Conservation (phyloP, 2,329 filamentous ascomycete genomes). For the Fusarium luffae region DNA sequence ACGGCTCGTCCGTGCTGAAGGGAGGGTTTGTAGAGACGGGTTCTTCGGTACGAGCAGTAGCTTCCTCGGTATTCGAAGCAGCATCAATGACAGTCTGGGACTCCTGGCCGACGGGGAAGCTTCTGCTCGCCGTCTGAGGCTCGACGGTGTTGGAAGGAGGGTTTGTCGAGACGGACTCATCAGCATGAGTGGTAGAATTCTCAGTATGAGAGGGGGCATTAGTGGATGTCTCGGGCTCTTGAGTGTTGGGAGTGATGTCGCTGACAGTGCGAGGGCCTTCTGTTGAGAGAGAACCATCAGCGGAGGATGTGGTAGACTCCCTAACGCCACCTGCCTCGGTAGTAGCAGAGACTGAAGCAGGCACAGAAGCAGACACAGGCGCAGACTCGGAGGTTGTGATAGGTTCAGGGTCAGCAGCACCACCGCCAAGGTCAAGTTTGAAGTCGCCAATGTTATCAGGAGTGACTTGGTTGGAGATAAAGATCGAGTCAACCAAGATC, state of each 20-base stretch:
- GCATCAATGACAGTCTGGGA: not conserved
- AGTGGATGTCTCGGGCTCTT: not conserved
- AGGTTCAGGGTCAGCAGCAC: not conserved
- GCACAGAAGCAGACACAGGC: not conserved
- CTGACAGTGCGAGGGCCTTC: not conserved
- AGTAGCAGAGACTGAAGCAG: not conserved
- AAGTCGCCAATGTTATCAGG: slow-evolving; percentile 16
- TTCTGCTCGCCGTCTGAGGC: not conserved
- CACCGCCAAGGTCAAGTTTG: slow-evolving; percentile 1
- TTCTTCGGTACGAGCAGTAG: not conserved
- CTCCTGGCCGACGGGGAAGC: not conserved
- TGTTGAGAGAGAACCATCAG: not conserved
- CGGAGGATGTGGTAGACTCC: not conserved
- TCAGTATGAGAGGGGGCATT: not conserved
- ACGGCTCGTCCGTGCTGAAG: not conserved
- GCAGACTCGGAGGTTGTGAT: not conserved
- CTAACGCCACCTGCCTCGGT: not conserved
- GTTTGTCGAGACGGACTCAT: not conserved
- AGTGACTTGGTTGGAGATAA: slow-evolving; percentile 22
- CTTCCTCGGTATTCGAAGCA: not conserved
- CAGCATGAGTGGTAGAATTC: not conserved
- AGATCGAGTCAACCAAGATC: slow-evolving; percentile 21
- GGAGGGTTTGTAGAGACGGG: not conserved
- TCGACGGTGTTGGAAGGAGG: not conserved
- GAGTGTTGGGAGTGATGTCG: not conserved